These are phyloP conservation scores for Candida hungchunana DNA, from an alignment of 805 yeast genomes.

Conservation along the genomic window DNA sequence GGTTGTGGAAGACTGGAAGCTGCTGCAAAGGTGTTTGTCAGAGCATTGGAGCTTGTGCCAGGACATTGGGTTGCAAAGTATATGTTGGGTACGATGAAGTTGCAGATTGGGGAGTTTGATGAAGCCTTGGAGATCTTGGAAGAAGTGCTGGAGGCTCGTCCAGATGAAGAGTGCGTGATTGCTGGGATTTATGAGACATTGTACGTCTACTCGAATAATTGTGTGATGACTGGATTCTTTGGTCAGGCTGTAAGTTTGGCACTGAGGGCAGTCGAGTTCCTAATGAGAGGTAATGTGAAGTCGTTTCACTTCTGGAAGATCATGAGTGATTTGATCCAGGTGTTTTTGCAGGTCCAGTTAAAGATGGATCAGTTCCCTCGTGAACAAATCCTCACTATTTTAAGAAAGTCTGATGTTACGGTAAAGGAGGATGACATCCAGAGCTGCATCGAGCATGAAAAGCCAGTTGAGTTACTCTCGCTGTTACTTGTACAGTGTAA, in stretches of 20 bases:
- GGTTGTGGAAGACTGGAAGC: constrained; percentile 85
- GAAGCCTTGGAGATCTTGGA: constrained; percentile 50
- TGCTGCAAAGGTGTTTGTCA: constrained; percentile 73
- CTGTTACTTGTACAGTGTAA: constrained; percentile 42
- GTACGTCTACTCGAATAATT: constrained; percentile 47
- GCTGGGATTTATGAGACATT: constrained; percentile 55
- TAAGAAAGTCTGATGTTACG: constrained; percentile 23
- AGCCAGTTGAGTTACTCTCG: constrained; percentile 33
- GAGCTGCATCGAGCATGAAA: constrained; percentile 21
- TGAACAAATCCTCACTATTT: constrained; percentile 26
- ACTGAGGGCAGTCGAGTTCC: constrained; percentile 40
- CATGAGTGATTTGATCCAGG: constrained; percentile 50
- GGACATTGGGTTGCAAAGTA: constrained; percentile 60
- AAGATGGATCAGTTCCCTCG: constrained; percentile 48
- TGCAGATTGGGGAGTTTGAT: constrained; percentile 62
- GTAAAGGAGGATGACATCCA: constrained; percentile 28
- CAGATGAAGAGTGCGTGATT: constrained; percentile 47
- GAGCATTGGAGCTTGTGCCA: constrained; percentile 52
- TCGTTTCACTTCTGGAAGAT: constrained; percentile 65
- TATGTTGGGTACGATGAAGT: constrained; percentile 60
- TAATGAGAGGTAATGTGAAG: constrained; percentile 33
- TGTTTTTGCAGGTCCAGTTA: constrained; percentile 54
- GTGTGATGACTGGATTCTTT: constrained; percentile 56
- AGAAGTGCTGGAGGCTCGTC: constrained; percentile 37
- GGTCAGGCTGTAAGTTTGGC: constrained; percentile 58